A percentile compares a stretch with the other conserved stretches of the same genome.
phyloP scores from a whole-genome alignment of 1,139 yeast genomes.

The Hyphopichia burtonii region DNA sequence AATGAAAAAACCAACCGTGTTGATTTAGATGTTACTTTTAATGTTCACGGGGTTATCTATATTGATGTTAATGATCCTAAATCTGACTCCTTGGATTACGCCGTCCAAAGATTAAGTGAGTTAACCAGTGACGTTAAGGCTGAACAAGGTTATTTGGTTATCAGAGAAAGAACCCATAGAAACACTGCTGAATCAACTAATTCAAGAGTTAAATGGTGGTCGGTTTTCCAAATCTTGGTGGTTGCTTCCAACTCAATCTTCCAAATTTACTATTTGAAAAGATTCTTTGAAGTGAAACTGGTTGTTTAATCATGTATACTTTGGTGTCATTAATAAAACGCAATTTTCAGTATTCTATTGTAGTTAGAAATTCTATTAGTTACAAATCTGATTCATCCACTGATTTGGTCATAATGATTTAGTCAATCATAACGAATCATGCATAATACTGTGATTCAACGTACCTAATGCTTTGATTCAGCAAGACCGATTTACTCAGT shows the following conservation, averaged over 20 bases:
- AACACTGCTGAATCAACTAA: conserved; percentile 98
- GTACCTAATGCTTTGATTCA: too few species aligned
- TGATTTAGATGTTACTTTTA: conserved; percentile 91
- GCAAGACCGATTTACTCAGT: too few species aligned
- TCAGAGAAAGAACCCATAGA: conserved; percentile 96
- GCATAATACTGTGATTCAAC: too few species aligned
- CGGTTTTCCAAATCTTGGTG: conserved; percentile 82
- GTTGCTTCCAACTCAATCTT: conserved; percentile 85
- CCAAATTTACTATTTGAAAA: conserved; percentile 90
- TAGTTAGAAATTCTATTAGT: too few species aligned
- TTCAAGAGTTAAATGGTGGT: conserved; percentile 98
- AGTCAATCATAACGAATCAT: too few species aligned
- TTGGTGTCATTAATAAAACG: too few species aligned
- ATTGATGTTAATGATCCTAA: conserved; percentile 83
- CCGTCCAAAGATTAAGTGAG: conserved; percentile 74
- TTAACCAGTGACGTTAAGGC: conserved; percentile 85
- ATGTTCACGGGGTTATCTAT: conserved; percentile 90
- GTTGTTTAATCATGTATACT: conserved; percentile 51
- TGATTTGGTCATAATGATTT: too few species aligned
- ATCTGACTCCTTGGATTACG: conserved; percentile 79
- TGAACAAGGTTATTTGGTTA: conserved; percentile 89
- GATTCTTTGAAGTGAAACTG: conserved; percentile 93
- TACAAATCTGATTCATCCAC: too few species aligned
- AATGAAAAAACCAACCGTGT: conserved; percentile 73
- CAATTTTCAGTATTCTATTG: too few species aligned